Base-by-base conservation (phyloP, 441 rosid genomes). In the Erodium moschatum region DNA sequence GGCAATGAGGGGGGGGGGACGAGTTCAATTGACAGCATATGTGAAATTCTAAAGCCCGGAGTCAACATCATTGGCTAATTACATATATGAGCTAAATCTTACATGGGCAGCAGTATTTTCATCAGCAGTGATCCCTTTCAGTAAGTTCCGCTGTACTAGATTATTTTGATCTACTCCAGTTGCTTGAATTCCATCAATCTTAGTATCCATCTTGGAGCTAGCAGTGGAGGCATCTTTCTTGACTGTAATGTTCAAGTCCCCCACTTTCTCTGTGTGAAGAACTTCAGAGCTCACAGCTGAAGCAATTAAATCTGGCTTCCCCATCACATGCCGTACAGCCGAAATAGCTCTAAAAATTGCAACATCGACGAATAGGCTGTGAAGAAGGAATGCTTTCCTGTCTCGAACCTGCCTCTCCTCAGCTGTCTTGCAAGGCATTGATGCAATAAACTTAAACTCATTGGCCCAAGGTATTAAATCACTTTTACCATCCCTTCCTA, bases 391-490 rank as follows among this genome's bases (percentile, higher is more conserved):
- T 46, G 89, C 91, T 75, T 86, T 89, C 75, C 87, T 76, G 76
- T 89, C 95, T 76, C 91, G 86, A 63, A 83, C 80, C 78, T 89
- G 91, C 83, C 95, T 86, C 86, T 89, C 95, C 78, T 86, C 95
- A 5, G 87, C 72, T 13, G 90, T 85, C 77, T 84, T 83, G 78
- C 91, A 89, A 71, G 95, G 90, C 91, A 89, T 86, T 19, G 91
- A 86, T 6, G 95, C 90, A 81, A 89, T 77, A 73, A 86, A 80
- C 35, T 85, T 86, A 74, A 89, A 89, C 42, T 89, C 95, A 69
- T 76, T 83, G 0, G 85, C 86, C 95, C 95, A 89, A 67, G 82
- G 80, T 73, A 93, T 85, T 69, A 74, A 64, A 60, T 82, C 87
- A 73, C 84, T 74, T 77, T 83, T 84, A 42, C 85, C 81, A 65